Evolutionary conservation across 805 yeast genomes (phyloP).

Genomic region (Wickerhamomyces xylosicus): DNA sequence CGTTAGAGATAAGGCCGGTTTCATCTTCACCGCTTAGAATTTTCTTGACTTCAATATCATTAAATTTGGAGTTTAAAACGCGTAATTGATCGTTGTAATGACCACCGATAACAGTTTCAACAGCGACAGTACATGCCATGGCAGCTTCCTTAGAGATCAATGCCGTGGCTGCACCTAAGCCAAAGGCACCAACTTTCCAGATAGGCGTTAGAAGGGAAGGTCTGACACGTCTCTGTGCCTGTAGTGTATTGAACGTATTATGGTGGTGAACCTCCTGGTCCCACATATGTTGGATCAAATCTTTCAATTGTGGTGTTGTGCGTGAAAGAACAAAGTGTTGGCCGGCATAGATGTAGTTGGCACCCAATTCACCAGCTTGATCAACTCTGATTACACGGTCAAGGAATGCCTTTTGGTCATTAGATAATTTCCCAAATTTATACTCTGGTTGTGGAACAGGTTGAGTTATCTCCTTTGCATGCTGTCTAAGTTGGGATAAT

Average conservation of each 20-base stretch:
- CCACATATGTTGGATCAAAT: slow-evolving; percentile 92
- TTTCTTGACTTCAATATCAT: slow-evolving; percentile 28
- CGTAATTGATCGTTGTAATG: slow-evolving; percentile 90
- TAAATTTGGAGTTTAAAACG: slow-evolving; percentile 55
- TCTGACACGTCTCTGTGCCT: slow-evolving; percentile 68
- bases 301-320: slow-evolving; percentile 66
- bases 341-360: slow-evolving; percentile 86
- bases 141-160: slow-evolving; percentile 88
- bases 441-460: slow-evolving; percentile 4
- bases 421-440: slow-evolving; percentile 16
- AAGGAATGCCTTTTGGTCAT: slow-evolving; percentile 59
- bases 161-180: slow-evolving; percentile 83
- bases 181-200: slow-evolving; percentile 88
- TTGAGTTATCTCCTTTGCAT: slow-evolving; percentile 5
- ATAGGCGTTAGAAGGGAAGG: slow-evolving; percentile 88
- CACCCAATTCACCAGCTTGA: slow-evolving; percentile 97
- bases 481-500: slow-evolving; percentile 13
- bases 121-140: slow-evolving; percentile 99
- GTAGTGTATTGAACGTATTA: slow-evolving; percentile 70
- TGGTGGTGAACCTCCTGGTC: slow-evolving; percentile 93
- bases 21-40: slow-evolving; percentile 17
- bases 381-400: slow-evolving; percentile 81
- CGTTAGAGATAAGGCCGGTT: slow-evolving; percentile 32
- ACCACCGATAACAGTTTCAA: slow-evolving; percentile 94
- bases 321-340: slow-evolving; percentile 69